Conservation (phyloP, 345 rosid species). For the Populus alba region DNA sequence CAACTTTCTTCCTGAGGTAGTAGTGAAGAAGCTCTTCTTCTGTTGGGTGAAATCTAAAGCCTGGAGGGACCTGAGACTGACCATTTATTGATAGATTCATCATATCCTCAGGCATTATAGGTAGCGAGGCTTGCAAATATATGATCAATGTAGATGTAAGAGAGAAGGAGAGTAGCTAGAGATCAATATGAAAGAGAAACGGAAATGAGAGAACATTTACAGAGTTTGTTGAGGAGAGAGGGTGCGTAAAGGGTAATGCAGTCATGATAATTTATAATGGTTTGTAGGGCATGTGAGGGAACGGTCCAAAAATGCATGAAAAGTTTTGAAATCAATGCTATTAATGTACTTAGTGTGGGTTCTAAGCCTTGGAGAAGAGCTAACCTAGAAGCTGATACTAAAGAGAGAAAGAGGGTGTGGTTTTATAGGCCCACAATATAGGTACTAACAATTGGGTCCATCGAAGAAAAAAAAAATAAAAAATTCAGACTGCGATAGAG, state of each 20-base stretch:
- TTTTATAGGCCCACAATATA: slow-evolving; percentile 25
- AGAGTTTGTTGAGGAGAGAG: background rate
- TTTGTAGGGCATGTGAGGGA: slow-evolving; percentile 38
- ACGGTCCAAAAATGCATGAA: slow-evolving; percentile 45
- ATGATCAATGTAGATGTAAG: background rate
- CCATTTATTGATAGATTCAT: slow-evolving; percentile 84
- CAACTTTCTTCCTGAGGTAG: slow-evolving; percentile 86
- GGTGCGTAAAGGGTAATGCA: slow-evolving; percentile 56
- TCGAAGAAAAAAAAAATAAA: too few species aligned
- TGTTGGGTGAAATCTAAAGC: slow-evolving; percentile 96
- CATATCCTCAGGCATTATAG: slow-evolving; percentile 44
- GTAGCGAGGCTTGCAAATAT: background rate
- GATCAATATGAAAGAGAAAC: background rate
- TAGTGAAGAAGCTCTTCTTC: slow-evolving; percentile 97
- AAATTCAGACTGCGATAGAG: slow-evolving; percentile 14
- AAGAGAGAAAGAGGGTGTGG: slow-evolving; percentile 8
- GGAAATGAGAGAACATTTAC: background rate
- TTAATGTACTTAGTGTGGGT: slow-evolving; percentile 45
- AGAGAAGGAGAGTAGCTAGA: background rate
- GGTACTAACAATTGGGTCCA: slow-evolving; percentile 13
- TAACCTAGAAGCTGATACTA: slow-evolving; percentile 35
- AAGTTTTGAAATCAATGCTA: slow-evolving; percentile 40
- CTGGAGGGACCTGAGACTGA: slow-evolving; percentile 93
- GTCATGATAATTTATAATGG: slow-evolving; percentile 73
- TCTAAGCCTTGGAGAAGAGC: slow-evolving; percentile 40